Percentiles rank a stretch among this genome's conserved stretches.
phyloP scores from a whole-genome alignment of 2,329 filamentous ascomycete species.

The Colletotrichum lentis region DNA sequence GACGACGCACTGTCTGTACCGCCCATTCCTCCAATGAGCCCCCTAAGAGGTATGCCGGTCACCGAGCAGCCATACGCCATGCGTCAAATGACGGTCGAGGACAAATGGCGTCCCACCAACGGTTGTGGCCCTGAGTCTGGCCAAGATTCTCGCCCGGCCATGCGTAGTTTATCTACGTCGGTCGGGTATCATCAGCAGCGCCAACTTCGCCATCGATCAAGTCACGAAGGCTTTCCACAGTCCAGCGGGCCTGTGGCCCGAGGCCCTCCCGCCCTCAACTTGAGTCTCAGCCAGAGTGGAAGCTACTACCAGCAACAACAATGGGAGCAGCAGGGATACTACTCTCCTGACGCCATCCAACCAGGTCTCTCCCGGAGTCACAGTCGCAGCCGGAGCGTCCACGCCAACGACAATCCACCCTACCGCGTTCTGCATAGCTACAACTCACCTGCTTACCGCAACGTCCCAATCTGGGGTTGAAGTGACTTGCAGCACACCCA shows the following conservation, averaged over 20 bases:
- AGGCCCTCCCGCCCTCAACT: constrained; percentile 29
- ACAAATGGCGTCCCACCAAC: constrained; percentile 18
- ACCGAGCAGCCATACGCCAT: constrained; percentile 29
- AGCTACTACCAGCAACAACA: constrained; percentile 38
- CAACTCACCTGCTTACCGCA: constrained; percentile 64
- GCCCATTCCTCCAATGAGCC: constrained; percentile 42
- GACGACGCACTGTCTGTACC: constrained; percentile 38
- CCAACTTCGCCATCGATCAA: constrained; percentile 47
- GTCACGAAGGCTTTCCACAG: constrained; percentile 44
- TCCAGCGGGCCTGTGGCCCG: constrained; percentile 37
- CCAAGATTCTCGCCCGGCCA: not conserved
- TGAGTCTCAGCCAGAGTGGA: constrained; percentile 21
- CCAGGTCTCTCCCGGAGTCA: constrained; percentile 40
- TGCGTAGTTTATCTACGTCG: constrained; percentile 24
- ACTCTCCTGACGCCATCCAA: constrained; percentile 45
- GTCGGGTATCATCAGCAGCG: constrained; percentile 26
- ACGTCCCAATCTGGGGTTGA: constrained; percentile 65
- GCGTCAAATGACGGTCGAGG: constrained; percentile 20
- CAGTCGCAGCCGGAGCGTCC: constrained; percentile 26
- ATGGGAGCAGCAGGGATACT: constrained; percentile 44
- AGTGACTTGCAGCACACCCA: not conserved
- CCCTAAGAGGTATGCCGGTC: constrained; percentile 24
- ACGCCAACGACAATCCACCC: constrained; percentile 45
- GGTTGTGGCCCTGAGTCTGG: not conserved
- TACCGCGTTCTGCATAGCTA: constrained; percentile 67